Percentiles rank a stretch among this genome's conserved stretches.
Conservation (phyloP, 805 yeast genomes). For the Saccharomyces kudriavzevii region DNA sequence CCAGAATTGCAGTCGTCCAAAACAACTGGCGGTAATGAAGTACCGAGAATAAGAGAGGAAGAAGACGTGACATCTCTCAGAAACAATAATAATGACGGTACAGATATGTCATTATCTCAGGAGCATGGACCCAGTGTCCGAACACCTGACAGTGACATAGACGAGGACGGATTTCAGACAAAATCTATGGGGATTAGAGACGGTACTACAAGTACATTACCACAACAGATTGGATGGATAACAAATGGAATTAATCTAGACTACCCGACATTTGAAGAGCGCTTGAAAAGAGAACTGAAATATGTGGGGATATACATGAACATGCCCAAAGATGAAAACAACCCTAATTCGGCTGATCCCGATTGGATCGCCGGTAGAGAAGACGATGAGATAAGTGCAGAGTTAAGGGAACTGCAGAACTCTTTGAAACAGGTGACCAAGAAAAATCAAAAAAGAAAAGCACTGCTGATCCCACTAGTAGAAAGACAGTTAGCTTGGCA, state of each 20-base stretch:
- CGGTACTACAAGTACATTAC: slow-evolving; percentile 26
- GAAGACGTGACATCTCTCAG: not conserved
- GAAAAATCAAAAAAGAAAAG: slow-evolving; percentile 61
- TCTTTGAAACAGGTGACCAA: slow-evolving; percentile 54
- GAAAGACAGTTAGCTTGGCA: slow-evolving; percentile 92
- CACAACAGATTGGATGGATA: slow-evolving; percentile 43
- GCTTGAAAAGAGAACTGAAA: slow-evolving; percentile 77
- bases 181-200: not conserved
- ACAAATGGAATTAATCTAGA: slow-evolving; percentile 45
- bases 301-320: slow-evolving; percentile 86
- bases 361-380: slow-evolving; percentile 73
- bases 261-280: slow-evolving; percentile 75
- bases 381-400: slow-evolving; percentile 90
- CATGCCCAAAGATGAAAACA: slow-evolving; percentile 29
- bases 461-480: slow-evolving; percentile 56
- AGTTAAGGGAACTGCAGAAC: slow-evolving; percentile 64
- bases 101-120: not conserved
- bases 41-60: not conserved
- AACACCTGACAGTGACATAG: slow-evolving; percentile 17
- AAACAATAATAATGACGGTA: not conserved
- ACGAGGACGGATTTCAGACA: slow-evolving; percentile 1
- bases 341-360: slow-evolving; percentile 28
- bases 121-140: slow-evolving; percentile 9
- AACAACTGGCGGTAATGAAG: not conserved
- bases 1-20: not conserved